Conservation (phyloP, 495 filamentous ascomycete species). For the Penicillium cinerascens region DNA sequence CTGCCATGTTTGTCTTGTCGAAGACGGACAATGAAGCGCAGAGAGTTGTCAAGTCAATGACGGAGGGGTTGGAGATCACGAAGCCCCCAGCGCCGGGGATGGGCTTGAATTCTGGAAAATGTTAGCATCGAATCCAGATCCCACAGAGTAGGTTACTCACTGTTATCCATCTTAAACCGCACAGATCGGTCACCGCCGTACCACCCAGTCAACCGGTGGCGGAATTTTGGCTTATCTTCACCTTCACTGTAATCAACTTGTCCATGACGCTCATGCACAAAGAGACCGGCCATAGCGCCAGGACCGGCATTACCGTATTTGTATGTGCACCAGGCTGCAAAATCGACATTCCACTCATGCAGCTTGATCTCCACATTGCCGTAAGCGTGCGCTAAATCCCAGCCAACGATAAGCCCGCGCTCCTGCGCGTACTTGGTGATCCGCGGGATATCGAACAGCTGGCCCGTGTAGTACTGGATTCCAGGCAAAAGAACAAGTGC, state of each 20-base stretch:
- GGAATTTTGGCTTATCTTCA: conserved; percentile 44
- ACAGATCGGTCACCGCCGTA: conserved; percentile 79
- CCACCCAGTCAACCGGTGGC: conserved; percentile 73
- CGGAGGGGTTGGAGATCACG: conserved; percentile 59
- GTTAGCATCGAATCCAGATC: conserved; percentile 10
- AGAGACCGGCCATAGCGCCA: conserved; percentile 80
- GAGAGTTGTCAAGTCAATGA: conserved; percentile 60
- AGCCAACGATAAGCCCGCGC: conserved; percentile 76
- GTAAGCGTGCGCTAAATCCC: conserved; percentile 92
- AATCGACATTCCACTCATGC: conserved; percentile 93
- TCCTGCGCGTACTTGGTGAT: conserved; percentile 79
- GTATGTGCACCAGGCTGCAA: conserved; percentile 93
- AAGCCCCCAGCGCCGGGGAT: conserved; percentile 60
- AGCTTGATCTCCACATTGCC: conserved; percentile 84
- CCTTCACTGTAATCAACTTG: conserved; percentile 46
- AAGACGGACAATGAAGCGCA: conserved; percentile 77
- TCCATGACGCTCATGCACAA: conserved; percentile 76
- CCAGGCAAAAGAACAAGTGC: conserved; percentile 84
- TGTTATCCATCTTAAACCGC: conserved; percentile 76
- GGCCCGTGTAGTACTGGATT: conserved; percentile 94
- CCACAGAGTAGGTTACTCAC: conserved; percentile 27
- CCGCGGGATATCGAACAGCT: conserved; percentile 77
- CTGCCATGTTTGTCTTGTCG: conserved; percentile 62
- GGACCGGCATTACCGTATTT: conserved; percentile 94
- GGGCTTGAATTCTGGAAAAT: conserved; percentile 62